Evolutionary conservation across 306 rosid species (phyloP).

Genomic region (Phaseolus lunatus): DNA sequence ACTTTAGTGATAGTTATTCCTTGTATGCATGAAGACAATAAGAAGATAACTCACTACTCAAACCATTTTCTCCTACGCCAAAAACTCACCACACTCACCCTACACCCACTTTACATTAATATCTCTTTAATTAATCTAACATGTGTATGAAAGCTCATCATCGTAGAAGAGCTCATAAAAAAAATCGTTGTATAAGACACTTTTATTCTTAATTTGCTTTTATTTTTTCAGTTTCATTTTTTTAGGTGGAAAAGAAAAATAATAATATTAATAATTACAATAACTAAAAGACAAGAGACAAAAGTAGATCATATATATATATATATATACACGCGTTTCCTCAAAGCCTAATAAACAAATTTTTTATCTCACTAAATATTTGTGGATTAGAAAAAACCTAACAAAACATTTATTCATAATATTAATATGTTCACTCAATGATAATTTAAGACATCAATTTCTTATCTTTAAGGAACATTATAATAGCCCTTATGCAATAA

Average conservation of each 20-base stretch:
- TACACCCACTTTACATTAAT: neutral
- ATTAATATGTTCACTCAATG: neutral
- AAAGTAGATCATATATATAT: neutral
- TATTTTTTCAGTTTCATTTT: neutral
- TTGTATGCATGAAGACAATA: constrained; percentile 6
- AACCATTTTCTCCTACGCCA: neutral
- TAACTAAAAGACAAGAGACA: neutral
- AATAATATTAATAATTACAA: neutral
- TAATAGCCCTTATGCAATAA: neutral
- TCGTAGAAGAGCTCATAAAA: no score
- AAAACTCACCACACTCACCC: neutral
- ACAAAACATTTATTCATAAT: neutral
- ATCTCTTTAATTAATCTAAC: neutral
- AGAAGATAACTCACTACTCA: constrained; percentile 1
- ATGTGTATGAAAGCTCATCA: neutral
- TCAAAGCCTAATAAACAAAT: neutral
- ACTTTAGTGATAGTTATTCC: constrained; percentile 10
- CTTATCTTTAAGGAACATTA: neutral
- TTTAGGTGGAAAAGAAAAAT: neutral
- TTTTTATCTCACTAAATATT: no score
- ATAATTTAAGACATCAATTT: neutral
- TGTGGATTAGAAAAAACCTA: no score
- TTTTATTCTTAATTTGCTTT: no score
- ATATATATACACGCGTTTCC: no score
- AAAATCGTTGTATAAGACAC: no score